Percentiles rank a stretch among this genome's conserved stretches.
phyloP scores from a whole-genome alignment of 2,329 filamentous ascomycete genomes.

The Aspergillus sp. region DNA sequence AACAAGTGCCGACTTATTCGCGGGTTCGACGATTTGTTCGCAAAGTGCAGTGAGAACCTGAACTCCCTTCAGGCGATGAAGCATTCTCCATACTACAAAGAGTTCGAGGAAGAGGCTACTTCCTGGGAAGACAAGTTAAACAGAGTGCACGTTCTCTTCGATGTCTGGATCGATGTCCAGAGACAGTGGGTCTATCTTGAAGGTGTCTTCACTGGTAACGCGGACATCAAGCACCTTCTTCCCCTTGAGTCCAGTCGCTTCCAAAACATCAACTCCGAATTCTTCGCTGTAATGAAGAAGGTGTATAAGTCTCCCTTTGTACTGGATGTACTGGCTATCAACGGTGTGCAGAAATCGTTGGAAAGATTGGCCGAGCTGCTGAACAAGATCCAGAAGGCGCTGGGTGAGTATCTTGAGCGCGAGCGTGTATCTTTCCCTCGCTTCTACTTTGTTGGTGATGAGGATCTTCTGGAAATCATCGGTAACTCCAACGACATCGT shows the following conservation, averaged over 20 bases:
- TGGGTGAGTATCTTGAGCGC: conserved; percentile 97
- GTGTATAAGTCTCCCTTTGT: conserved; percentile 96
- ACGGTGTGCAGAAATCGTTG: conserved; percentile 91
- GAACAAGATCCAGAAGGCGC: conserved; percentile 98
- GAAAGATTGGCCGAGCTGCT: conserved; percentile 95
- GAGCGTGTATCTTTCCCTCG: conserved; percentile 96
- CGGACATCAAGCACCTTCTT: conserved; percentile 96
- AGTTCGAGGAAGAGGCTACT: conserved; percentile 96
- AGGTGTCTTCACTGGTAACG: conserved; percentile 97
- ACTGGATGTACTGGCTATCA: conserved; percentile 92
- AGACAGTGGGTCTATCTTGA: conserved; percentile 99
- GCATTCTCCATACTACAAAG: conserved; percentile 98
- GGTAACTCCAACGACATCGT: conserved; percentile 98
- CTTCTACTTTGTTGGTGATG: conserved; percentile 99
- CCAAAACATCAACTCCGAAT: conserved; percentile 99
- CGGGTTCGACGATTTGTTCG: conserved; percentile 97
- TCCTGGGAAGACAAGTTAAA: conserved; percentile 98
- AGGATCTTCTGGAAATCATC: conserved; percentile 97
- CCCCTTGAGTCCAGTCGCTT: conserved; percentile 96
- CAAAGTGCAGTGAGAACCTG: conserved; percentile 96
- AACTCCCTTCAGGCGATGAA: conserved; percentile 98
- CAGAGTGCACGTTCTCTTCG: conserved; percentile 93
- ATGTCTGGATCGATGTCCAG: conserved; percentile 99
- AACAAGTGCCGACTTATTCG: conserved; percentile 97
- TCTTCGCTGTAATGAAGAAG: conserved; percentile 99